Conservation (phyloP, 306 rosid genomes). For the Pachyrhizus erosus region DNA sequence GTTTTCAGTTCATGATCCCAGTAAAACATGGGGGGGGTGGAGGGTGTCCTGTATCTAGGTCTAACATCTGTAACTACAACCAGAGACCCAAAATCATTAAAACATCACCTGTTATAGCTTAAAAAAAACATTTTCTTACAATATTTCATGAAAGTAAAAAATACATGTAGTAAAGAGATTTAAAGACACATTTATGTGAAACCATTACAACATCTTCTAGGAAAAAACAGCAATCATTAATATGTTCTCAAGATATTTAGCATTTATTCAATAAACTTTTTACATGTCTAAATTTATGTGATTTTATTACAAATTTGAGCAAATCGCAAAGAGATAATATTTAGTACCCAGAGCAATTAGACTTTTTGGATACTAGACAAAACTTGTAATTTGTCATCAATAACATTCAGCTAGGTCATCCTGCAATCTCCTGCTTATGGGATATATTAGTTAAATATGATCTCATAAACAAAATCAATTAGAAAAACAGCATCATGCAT, state of each 20-base stretch:
- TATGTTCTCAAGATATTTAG: constrained; percentile 28
- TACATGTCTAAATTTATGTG: neutral
- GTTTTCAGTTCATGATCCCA: constrained; percentile 18
- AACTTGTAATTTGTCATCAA: constrained; percentile 10
- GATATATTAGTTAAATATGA: constrained; percentile 10
- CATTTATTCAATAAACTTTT: constrained; percentile 19
- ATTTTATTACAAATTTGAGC: constrained; percentile 8
- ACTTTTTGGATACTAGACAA: constrained; percentile 24
- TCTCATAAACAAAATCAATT: constrained; percentile 15
- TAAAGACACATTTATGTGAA: constrained; percentile 8
- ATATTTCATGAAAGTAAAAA: constrained; percentile 6
- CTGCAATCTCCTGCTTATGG: neutral
- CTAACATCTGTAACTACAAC: neutral
- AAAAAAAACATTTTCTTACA: neutral
- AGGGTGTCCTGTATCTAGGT: neutral
- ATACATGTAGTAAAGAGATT: neutral
- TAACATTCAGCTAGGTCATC: constrained; percentile 11
- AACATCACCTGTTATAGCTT: neutral
- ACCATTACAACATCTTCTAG: neutral
- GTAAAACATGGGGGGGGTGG: neutral
- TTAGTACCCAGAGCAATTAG: neutral
- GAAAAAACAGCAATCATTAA: neutral
- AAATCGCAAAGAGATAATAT: constrained; percentile 21
- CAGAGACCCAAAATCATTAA: neutral
- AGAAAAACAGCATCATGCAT: neutral